phyloP scores from a whole-genome alignment of 2,329 filamentous ascomycete species.

The Bipolaris oryzae region DNA sequence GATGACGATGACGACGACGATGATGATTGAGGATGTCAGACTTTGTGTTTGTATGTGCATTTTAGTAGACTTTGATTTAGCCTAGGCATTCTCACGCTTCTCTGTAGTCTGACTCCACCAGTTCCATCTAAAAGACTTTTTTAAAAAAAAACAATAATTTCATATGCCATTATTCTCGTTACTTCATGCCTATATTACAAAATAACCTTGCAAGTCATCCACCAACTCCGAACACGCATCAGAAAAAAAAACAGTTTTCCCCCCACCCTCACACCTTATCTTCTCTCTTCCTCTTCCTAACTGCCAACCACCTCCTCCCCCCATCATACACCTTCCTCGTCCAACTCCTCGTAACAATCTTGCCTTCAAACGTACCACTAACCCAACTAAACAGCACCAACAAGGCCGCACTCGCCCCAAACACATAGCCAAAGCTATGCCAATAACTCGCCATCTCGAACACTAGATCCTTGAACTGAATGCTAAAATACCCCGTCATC shows the following conservation, averaged over 20 bases:
- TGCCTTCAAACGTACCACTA: slow-evolving; percentile 64
- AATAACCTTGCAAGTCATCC: not conserved
- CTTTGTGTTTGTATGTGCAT: not conserved
- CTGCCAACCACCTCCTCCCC: slow-evolving; percentile 32
- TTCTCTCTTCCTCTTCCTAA: slow-evolving; percentile 26
- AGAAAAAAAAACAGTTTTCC: too few relatives aligned
- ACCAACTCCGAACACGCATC: too few relatives aligned
- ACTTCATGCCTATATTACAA: not conserved
- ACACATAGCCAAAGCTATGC: slow-evolving; percentile 68
- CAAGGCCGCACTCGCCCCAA: slow-evolving; percentile 63
- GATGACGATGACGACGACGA: slow-evolving; percentile 77
- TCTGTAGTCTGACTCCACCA: not conserved
- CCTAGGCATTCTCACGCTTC: not conserved
- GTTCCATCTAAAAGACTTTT: not conserved
- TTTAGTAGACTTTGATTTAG: not conserved
- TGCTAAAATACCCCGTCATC: slow-evolving; percentile 76
- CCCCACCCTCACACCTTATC: not conserved
- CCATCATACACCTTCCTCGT: slow-evolving; percentile 38
- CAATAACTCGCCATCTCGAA: slow-evolving; percentile 71
- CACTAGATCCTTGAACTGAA: slow-evolving; percentile 65
- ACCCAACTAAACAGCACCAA: slow-evolving; percentile 64
- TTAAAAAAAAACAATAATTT: too few relatives aligned
- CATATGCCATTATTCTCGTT: not conserved
- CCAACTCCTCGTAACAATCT: slow-evolving; percentile 56
- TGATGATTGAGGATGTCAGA: slow-evolving; percentile 50